Base-by-base conservation (phyloP, 768 basidiomycete species). In the Termitomyces sp. region DNA sequence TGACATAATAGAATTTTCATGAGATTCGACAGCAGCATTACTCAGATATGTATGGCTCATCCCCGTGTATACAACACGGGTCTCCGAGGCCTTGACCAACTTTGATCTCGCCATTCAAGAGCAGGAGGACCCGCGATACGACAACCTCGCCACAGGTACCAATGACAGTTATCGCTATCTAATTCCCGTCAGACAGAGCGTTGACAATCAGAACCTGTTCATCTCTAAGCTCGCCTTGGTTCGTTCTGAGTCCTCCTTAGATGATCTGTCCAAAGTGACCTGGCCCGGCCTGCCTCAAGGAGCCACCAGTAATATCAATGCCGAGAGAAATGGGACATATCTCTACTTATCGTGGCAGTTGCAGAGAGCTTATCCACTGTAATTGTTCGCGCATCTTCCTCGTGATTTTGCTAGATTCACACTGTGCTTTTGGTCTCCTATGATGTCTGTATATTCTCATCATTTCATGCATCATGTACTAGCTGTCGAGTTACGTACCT, bases 31-130 rank as follows among this genome's bases (percentile, higher is more conserved):
- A 25, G 16, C 17, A 25, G 45, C 8, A 42, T 44, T 27, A 17
- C 19, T 4, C 14, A 58, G 57, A 19, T 54, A 19, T 28, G 57
- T 48, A 5, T 58, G 57, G 57, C 57, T 58, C n/a, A 52, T 58
- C 23, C 45, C 46, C 8, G 40, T 54, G 32, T 23, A n/a, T 23
- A 58, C 57, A 5, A 58, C 52, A 2, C 14, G 49, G 23, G 46
- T 54, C 30, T 30, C 45, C 12, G 28, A 49, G 17, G 57, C 52
- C n/a, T 27, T 58, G 3, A 58, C 52, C 10, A 30, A 21, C 17
- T n/a, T 58, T 9, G 57, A 58, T 32, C n/a, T 58, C n/a, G 52
- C 43, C 52, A 35, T 53, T 27, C 27, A 34, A 37, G 3, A 16
- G 9, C n/a, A 46, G 16, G 11, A 23, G 1, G 57, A 58, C 37